Base-by-base conservation (phyloP, 345 rosid genomes). In the Hibiscus tridactylites region DNA sequence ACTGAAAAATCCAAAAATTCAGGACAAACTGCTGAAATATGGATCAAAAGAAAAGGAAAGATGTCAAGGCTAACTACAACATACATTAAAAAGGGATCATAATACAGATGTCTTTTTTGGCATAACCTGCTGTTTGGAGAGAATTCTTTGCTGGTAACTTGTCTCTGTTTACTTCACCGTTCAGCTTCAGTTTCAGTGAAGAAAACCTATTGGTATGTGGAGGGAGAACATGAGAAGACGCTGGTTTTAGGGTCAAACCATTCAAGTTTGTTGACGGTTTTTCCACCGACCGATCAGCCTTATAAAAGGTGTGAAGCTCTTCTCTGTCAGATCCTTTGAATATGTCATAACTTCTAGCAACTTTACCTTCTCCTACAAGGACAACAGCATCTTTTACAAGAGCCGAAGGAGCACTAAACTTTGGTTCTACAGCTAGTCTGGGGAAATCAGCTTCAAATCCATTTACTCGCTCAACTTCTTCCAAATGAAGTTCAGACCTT, bases 231-330 rank as follows among this genome's bases (percentile, higher is more conserved):
- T 70, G 75, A 76, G 86, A 82, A 80, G 84, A 79, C 37, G 52
- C 77, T 57, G 84, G 71, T 62, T 79, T 81, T 28, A 79, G 62
- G 73, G 79, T 82, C 26, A 78, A 57, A 74, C 79, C 83, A 58
- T 70, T 61, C 65, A 83, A 60, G 56, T 71, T 80, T 42, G 74
- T 63, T 60, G 78, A 70, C 72, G 83, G 71, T 72, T 76, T 82
- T 56, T 67, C 68, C 69, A 63, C 72, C 6, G 77, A 73, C 73
- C 79, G 84, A 65, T 81, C 82, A 37, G 78, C 63, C 73, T 81
- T 85, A 73, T 78, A 84, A 76, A 88, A 90, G 3, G 85, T 82
- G 77, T 85, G 85, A 64, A 89, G 85, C 62, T 85, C 92, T 74
- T 88, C 82, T 77, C 91, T 88, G 19, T 37, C 79, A 53, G 82